Base-by-base conservation (phyloP, 139 green algal species). In the Edaphochlamys debaryana region DNA sequence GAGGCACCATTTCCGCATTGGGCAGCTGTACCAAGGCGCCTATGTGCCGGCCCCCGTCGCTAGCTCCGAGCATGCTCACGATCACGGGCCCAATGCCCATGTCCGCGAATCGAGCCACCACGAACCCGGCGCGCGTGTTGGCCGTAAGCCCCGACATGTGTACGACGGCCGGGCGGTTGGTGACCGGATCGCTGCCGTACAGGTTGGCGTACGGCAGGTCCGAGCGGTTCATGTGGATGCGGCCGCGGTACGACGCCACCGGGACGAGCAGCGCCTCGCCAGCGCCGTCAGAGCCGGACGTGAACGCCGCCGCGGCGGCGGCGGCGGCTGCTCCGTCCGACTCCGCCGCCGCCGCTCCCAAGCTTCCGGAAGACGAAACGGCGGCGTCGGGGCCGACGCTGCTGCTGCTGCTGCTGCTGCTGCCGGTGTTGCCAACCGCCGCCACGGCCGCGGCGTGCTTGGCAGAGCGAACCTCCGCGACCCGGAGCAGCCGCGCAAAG, bases 401-500 rank as follows among this genome's bases (percentile, higher is more conserved):
- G 52, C 30, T 62, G 25, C 68, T 85, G 67, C 56, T 69, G 40
- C 3, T 17, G 50, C 50, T 17, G 8, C 63, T 30, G 30, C 54
- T 45, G 67, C 29, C 38, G 25, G 52, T 85, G 67, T 40, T 69
- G 40, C 4, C 48, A 7, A 13, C 29, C 63, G 40, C 52, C 36
- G 25, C 89, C 38, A 11, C 17, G 1, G 17, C 67, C 3, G 23
- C 27, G 2, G 8, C 37, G 27, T 56, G 30, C 27, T 40, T 27
- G 67, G 63, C 32, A 27, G 27, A 34, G 8, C 71, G 27, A 2
- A 86, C 75, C 76, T 84, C 69, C 48, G 77, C 66, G 41, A 92
- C 52, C 0, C 79, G 68, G 69, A 92, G 69, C 69, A 92, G 84
- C 22, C 76, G 54, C 34, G 84, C 64, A 32, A 91, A 92, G 1